Percentiles rank a stretch among this genome's conserved stretches.
Evolutionary conservation across 1,284 basidiomycete genomes (phyloP).

Genomic region (Mycosarcoma maydis): DNA sequence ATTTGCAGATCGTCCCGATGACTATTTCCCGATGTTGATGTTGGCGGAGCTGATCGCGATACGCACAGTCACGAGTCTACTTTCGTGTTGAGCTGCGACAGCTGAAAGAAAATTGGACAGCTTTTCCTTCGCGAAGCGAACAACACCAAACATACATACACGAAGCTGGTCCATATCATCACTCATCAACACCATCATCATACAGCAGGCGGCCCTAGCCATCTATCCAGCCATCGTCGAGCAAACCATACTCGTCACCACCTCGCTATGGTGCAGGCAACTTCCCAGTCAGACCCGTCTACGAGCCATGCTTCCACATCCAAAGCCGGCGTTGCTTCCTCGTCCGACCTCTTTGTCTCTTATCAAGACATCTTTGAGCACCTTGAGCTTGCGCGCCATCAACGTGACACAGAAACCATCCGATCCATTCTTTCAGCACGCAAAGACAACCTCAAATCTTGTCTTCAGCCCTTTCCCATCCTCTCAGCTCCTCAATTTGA

Average conservation of each 20-base stretch:
- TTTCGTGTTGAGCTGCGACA: no score
- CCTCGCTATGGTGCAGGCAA: slow-evolving; percentile 9
- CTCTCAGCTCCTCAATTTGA: background rate
- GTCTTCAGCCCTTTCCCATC: slow-evolving; percentile 39
- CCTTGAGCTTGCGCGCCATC: slow-evolving; percentile 52
- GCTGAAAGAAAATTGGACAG: no score
- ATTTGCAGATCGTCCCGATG: background rate
- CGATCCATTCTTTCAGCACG: slow-evolving; percentile 35
- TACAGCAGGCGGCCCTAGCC: no score
- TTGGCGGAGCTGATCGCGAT: slow-evolving; percentile 36
- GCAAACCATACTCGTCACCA: background rate
- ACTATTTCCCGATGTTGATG: slow-evolving; percentile 8
- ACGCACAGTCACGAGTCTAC: no score
- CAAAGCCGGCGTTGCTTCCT: slow-evolving; percentile 6
- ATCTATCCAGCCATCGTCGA: no score
- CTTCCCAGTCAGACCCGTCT: slow-evolving; percentile 5
- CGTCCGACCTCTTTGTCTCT: slow-evolving; percentile 34
- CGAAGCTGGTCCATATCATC: background rate
- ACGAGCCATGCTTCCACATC: slow-evolving; percentile 9
- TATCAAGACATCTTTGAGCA: slow-evolving; percentile 61
- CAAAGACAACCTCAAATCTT: slow-evolving; percentile 38
- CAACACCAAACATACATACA: slow-evolving; percentile 1
- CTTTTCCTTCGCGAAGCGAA: slow-evolving; percentile 19
- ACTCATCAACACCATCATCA: slow-evolving; percentile 1
- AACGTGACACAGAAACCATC: slow-evolving; percentile 30